A percentile compares a stretch with the other conserved stretches of the same genome.
These are phyloP conservation scores for Aspergillus eucalypticola DNA, from an alignment of 2,329 filamentous ascomycete genomes.

Conservation along the genomic window DNA sequence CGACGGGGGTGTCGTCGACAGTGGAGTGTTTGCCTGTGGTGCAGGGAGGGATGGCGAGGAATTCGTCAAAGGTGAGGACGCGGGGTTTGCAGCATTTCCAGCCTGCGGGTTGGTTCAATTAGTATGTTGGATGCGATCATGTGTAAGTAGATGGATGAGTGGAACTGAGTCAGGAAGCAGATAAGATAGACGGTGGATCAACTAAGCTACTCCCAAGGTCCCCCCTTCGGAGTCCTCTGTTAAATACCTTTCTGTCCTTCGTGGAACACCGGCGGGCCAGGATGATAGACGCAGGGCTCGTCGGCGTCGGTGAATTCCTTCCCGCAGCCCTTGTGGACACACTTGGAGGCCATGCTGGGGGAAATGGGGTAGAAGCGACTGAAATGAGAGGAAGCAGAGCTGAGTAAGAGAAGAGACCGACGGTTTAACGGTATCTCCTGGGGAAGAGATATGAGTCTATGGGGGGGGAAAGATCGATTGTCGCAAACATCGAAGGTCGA, in stretches of 20 bases:
- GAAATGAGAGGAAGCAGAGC: neutral
- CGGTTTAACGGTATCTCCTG: neutral
- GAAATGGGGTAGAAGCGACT: neutral
- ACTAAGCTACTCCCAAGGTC: constrained; percentile 28
- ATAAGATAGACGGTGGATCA: neutral
- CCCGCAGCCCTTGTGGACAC: constrained; percentile 93
- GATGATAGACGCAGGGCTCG: constrained; percentile 88
- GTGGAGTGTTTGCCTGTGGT: constrained; percentile 90
- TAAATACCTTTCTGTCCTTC: constrained; percentile 93
- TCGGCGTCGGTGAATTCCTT: constrained; percentile 80
- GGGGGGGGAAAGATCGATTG: constrained; percentile 11
- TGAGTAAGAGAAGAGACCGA: neutral
- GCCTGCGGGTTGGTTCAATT: constrained; percentile 54
- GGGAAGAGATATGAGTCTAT: neutral
- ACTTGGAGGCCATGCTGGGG: constrained; percentile 60
- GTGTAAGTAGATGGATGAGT: neutral
- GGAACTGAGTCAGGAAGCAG: neutral
- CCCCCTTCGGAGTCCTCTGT: constrained; percentile 9
- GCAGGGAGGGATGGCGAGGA: constrained; percentile 88
- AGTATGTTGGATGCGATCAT: constrained; percentile 1
- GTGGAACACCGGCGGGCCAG: constrained; percentile 90
- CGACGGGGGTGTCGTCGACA: constrained; percentile 69
- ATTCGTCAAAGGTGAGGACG: constrained; percentile 97
- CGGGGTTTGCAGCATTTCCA: constrained; percentile 99
- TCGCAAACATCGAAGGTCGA: constrained; percentile 6